Evolutionary conservation across 148 eudicot genomes (phyloP), one percentile per base, ranked within the genome.

Genomic region (Chenopodium berlandieri): DNA sequence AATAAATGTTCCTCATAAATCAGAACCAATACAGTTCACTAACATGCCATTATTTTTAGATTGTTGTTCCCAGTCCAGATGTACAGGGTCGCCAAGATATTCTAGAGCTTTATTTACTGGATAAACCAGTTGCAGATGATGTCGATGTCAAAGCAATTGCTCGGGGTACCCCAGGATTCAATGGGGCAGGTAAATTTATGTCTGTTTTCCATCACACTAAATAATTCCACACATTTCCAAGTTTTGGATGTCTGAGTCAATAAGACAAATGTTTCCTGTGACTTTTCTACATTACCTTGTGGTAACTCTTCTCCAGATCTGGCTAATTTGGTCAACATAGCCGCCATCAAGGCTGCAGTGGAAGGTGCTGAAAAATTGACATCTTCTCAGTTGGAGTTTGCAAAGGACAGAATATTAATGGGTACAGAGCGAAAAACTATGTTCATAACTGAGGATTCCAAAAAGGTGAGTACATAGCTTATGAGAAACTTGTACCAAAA

Each of bases 91-190:
- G 99, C 27, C 89, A 91, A 86, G 97, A 96, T 71, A 96, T 94
- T 75, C 84, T 96, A 85, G 97, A 96, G 79, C 91, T 96, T 50
- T 96, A 96, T 84, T 87, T 96, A 80, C 90, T 89, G 58, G 97
- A 96, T 81, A 96, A 96, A 86, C 99, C 99, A 54, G 86, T 92
- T 84, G 89, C 89, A 74, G 90, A 89, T 73, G 97, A 92, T 77
- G 94, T 96, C 58, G 94, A 96, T 87, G 88, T 90, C 73, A 94
- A 89, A 79, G 82, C 98, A 79, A 87, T 96, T 84, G 97, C 99
- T 77, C 97, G 98, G 72, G 98, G 98, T 83, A 96, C 99, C 80
- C 99, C 99, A 48, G 98, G 98, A 73, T 96, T 96, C 86, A 96
- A 96, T 78, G 99, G 99, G 17, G 99, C 99, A 86, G 99, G 99